Evolutionary conservation across 306 rosid species (phyloP).

Genomic region (Casuarina cunninghamiana): DNA sequence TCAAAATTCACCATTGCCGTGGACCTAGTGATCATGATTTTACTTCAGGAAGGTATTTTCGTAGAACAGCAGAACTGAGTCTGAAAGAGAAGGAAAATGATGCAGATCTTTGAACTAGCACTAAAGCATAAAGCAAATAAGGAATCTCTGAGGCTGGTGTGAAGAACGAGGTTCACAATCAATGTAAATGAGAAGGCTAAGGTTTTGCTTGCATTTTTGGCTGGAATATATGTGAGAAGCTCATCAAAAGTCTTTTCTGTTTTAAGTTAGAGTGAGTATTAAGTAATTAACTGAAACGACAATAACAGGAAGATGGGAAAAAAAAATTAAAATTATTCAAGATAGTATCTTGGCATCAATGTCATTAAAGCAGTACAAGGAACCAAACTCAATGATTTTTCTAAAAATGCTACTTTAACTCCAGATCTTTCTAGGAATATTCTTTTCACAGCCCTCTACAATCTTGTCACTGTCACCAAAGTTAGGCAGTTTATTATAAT

Average conservation of each 20-base stretch:
- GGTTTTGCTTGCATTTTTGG: neutral
- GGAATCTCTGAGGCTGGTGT: neutral
- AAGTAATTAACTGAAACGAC: too few species aligned
- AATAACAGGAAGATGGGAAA: neutral
- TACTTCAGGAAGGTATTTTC: neutral
- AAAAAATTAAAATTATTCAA: neutral
- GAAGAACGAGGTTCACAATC: neutral
- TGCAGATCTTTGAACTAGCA: neutral
- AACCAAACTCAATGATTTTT: neutral
- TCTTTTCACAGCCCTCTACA: slow-evolving; percentile 1
- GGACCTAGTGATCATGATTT: neutral
- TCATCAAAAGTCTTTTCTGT: neutral
- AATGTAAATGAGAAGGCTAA: neutral
- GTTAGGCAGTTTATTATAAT: neutral
- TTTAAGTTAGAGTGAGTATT: neutral
- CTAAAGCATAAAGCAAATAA: neutral
- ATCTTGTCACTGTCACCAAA: neutral
- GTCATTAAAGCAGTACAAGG: neutral
- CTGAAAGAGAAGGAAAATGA: neutral
- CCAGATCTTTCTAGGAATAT: neutral
- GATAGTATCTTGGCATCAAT: neutral
- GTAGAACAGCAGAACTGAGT: neutral
- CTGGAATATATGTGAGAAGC: neutral
- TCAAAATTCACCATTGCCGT: neutral
- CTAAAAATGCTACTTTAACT: neutral